Conservation (phyloP, 2,329 filamentous ascomycete species). For the Sarocladium strictum region DNA sequence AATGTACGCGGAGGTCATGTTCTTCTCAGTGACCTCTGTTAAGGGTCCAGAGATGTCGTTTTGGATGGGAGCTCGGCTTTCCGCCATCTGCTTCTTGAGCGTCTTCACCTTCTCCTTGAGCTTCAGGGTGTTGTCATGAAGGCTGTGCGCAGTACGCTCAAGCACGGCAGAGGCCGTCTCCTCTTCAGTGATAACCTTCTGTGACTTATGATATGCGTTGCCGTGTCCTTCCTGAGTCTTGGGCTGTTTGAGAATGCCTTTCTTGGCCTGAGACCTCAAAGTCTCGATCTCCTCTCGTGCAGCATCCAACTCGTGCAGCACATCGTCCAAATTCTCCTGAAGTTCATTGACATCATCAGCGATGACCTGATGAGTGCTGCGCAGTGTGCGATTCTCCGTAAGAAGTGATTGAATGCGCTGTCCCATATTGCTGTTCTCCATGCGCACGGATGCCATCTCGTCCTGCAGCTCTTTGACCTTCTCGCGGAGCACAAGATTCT, state of each 20-base stretch:
- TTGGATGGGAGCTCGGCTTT: constrained; percentile 32
- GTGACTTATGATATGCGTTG: constrained; percentile 17
- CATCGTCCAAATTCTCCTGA: constrained; percentile 32
- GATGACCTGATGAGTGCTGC: constrained; percentile 32
- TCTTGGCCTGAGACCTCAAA: constrained; percentile 20
- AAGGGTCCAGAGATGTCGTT: constrained; percentile 28
- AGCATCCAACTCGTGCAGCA: constrained; percentile 35
- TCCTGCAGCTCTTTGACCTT: constrained; percentile 30
- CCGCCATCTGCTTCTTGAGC: constrained; percentile 38
- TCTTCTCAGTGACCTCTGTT: constrained; percentile 38
- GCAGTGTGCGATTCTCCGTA: constrained; percentile 39
- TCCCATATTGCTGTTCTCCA: constrained; percentile 34
- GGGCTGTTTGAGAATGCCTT: constrained; percentile 24
- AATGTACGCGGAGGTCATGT: constrained; percentile 55
- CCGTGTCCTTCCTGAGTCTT: constrained; percentile 35
- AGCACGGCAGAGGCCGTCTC: constrained; percentile 26
- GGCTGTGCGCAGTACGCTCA: constrained; percentile 37
- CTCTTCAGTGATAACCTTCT: background rate
- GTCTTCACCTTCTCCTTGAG: constrained; percentile 42
- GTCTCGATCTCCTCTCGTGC: constrained; percentile 34
- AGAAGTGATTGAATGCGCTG: constrained; percentile 37
- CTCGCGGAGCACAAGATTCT: constrained; percentile 32
- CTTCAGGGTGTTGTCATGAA: constrained; percentile 41
- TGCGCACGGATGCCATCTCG: constrained; percentile 31
- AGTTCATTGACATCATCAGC: constrained; percentile 39